Conservation (phyloP, 768 basidiomycete genomes). For the Boletus patriciae region DNA sequence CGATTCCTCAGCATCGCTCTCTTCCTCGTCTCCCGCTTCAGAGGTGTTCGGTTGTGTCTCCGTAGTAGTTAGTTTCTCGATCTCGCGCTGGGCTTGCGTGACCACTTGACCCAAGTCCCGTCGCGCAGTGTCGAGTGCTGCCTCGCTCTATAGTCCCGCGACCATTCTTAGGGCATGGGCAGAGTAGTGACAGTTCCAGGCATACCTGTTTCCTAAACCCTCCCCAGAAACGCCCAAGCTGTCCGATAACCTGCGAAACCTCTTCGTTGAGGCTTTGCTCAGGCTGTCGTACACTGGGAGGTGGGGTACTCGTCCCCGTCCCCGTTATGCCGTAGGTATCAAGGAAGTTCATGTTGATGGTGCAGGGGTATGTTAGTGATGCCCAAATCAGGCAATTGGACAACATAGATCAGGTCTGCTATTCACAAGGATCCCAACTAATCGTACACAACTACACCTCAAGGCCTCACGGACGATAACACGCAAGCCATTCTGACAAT, state of each 20-base stretch:
- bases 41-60: conserved; percentile 26
- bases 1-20: conserved; percentile 27
- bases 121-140: conserved; percentile 62
- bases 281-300: conserved; percentile 40
- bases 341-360: conserved; percentile 63
- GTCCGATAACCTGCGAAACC: conserved; percentile 85
- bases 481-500: neutral
- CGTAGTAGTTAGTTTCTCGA: conserved; percentile 55
- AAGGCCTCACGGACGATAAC: neutral
- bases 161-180: neutral
- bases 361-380: neutral
- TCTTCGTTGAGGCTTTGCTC: conserved; percentile 77
- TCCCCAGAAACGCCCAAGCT: conserved; percentile 86
- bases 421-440: neutral
- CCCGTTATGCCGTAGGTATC: conserved; percentile 62
- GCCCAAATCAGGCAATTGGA: conserved; percentile 17
- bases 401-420: neutral
- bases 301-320: conserved; percentile 46
- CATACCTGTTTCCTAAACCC: conserved; percentile 86
- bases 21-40: conserved; percentile 21
- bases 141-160: conserved; percentile 56
- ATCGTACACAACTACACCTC: conserved; percentile 17
- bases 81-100: conserved; percentile 74
- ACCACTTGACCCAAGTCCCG: conserved; percentile 75
- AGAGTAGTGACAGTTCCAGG: neutral